Evolutionary conservation across 768 basidiomycete genomes (phyloP), one percentile per base, ranked within the genome.

Genomic region (Agrocybe pediades): DNA sequence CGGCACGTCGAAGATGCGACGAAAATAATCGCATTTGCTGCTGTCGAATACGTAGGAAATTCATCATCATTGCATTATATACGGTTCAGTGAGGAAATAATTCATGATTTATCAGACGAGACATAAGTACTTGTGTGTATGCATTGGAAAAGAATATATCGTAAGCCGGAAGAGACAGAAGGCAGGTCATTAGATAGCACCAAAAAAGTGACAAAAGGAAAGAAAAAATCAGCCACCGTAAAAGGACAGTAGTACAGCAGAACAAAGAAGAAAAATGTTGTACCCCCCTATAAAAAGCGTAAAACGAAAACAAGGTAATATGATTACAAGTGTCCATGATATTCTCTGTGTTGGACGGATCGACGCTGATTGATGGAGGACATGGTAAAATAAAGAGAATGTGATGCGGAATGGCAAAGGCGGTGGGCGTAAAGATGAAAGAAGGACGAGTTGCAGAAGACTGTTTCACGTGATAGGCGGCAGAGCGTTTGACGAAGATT

Each of bases 271-370:
- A 36, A 58, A 51, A 51, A 59, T 61, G 55, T 67, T 65, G 67
- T 63, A 68, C 68, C 65, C 65, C n/a, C 64, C 68, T 67, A 62
- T 64, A 59, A 57, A 64, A 57, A 56, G 65, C 49, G 55, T 55
- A 58, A 58, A 56, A 52, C 59, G 44, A 59, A 56, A 62, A 61
- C 54, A 61, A 62, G 65, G 59, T 60, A 61, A 67, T 74, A 74
- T 60, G 68, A 68, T 71, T 76, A 78, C 75, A 78, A 70, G 69
- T n/a, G 71, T 67, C 74, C 49, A 50, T 45, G 57, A 33, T 51
- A 56, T 47, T 49, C 56, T 55, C 46, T 56, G 57, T 47, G 42
- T 26, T 51, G 60, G 50, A 60, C 62, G 58, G 54, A 54, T 33
- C 49, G 51, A 59, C 56, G 53, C 44, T 52, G 49, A 58, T 41